phyloP scores from a whole-genome alignment of 1,284 basidiomycete species.

The Apiotrichum gamsii region DNA sequence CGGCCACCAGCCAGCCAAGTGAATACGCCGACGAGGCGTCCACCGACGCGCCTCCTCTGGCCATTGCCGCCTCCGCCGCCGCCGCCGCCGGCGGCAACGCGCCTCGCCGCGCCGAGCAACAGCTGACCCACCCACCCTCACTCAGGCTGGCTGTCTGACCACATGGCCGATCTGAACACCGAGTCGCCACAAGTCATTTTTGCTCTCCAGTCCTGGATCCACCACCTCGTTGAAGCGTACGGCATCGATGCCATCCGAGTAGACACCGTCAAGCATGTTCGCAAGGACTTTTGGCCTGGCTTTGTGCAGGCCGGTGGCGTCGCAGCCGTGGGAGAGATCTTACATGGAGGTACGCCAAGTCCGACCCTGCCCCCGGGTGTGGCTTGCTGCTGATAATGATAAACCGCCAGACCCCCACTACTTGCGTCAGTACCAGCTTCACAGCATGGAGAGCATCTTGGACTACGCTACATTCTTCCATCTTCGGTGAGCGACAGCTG shows the following conservation, averaged over 20 bases:
- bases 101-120: too few species aligned
- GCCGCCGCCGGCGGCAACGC: too few species aligned
- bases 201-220: conserved; percentile 48
- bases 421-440: conserved; percentile 41
- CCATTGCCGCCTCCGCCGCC: too few species aligned
- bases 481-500: conserved; percentile 21
- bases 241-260: conserved; percentile 49
- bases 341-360: conserved; percentile 43
- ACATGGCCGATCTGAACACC: conserved; percentile 50
- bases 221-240: conserved; percentile 45
- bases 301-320: conserved; percentile 48
- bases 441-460: conserved; percentile 52
- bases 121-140: conserved; percentile 1
- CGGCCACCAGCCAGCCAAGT: too few species aligned
- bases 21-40: too few species aligned
- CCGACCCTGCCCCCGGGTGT: too few species aligned
- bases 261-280: conserved; percentile 51
- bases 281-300: conserved; percentile 51
- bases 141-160: conserved; percentile 46
- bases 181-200: conserved; percentile 46
- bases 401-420: conserved; percentile 42
- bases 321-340: conserved; percentile 50
- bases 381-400: conserved; percentile 7
- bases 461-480: conserved; percentile 56
- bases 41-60: too few species aligned